Conservation (phyloP, 73 alveolate species). For the Tetrahymena elliotti region DNA sequence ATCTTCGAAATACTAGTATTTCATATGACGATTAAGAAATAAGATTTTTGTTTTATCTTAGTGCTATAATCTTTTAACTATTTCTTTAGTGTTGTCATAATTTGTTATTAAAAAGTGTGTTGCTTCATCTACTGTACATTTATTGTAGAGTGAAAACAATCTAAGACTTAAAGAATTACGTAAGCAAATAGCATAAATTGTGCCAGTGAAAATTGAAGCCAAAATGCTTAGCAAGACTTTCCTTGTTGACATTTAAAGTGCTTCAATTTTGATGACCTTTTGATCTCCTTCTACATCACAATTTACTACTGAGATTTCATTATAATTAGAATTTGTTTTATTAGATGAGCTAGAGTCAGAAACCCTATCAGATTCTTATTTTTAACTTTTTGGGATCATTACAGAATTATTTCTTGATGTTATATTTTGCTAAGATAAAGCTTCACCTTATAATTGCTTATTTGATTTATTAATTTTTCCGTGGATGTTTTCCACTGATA, state of each 20-base stretch:
- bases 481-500: background rate
- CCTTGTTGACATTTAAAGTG: background rate
- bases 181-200: background rate
- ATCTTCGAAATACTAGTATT: background rate
- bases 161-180: background rate
- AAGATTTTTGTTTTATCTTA: background rate
- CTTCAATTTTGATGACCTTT: background rate
- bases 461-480: background rate
- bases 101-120: background rate
- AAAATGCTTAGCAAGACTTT: background rate
- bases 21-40: background rate
- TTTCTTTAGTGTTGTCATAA: background rate
- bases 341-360: background rate
- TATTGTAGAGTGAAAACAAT: background rate
- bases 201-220: background rate
- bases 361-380: background rate
- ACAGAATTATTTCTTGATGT: background rate
- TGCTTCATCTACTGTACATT: background rate
- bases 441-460: background rate
- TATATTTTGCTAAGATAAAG: background rate
- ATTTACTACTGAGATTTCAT: background rate
- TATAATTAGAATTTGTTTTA: background rate
- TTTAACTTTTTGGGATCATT: background rate
- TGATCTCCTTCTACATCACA: background rate
- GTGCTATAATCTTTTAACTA: background rate